phyloP scores from a whole-genome alignment of 345 rosid species.

The Eucalyptus shirleyi region DNA sequence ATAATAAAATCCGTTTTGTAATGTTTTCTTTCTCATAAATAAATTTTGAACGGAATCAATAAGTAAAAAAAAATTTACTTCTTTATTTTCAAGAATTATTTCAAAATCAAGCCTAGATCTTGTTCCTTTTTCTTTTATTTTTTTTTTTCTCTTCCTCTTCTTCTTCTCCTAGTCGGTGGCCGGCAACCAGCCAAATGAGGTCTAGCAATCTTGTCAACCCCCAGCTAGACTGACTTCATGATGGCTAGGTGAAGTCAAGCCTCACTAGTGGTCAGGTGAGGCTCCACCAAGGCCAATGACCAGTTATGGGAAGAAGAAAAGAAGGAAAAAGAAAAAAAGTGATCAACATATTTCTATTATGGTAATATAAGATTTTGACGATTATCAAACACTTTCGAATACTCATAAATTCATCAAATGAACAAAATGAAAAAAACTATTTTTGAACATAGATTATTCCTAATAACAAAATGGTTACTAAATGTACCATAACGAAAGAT shows the following conservation, averaged over 20 bases:
- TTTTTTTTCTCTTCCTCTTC: no score
- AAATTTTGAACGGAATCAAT: rapidly evolving
- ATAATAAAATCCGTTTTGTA: rapidly evolving
- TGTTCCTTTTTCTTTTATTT: no score
- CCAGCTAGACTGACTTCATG: rapidly evolving
- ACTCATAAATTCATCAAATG: no score
- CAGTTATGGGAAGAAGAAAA: rapidly evolving
- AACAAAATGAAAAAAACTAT: no score
- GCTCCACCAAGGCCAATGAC: rapidly evolving
- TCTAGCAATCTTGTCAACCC: rapidly evolving
- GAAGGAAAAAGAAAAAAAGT: no score
- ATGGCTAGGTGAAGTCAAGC: rapidly evolving
- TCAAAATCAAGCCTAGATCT: no score
- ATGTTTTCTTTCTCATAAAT: rapidly evolving
- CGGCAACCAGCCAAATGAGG: rapidly evolving
- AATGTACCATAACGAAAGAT: no score
- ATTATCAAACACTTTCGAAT: rapidly evolving
- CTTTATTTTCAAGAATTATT: rapidly evolving
- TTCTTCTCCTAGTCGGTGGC: no score
- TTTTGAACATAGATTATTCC: no score
- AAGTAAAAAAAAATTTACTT: no score
- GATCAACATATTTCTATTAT: rapidly evolving
- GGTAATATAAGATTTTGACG: rapidly evolving
- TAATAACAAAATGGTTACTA: rapidly evolving
- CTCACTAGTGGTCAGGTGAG: no score